phyloP scores from a whole-genome alignment of 164 flowering plant genomes.

The Kalanchoe fedtschenkoi region DNA sequence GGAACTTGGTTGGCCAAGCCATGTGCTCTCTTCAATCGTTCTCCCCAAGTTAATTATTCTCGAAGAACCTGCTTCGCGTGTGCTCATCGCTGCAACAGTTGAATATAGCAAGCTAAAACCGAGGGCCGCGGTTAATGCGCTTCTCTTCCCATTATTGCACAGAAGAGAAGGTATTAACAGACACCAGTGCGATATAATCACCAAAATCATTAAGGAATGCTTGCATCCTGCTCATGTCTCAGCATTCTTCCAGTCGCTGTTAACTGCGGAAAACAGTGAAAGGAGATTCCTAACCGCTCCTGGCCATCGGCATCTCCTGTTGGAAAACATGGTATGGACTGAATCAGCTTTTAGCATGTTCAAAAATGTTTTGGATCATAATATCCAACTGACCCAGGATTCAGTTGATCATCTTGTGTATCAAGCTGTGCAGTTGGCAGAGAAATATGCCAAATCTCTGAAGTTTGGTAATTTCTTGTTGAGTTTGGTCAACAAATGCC shows the following conservation, averaged over 20 bases:
- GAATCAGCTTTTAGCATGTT: constrained; percentile 51
- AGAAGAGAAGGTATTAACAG: constrained; percentile 45
- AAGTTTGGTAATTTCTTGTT: constrained; percentile 62
- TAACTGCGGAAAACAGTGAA: constrained; percentile 23
- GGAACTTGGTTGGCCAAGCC: constrained; percentile 42
- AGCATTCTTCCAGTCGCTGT: constrained; percentile 59
- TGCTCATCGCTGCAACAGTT: constrained; percentile 31
- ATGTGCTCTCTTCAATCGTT: constrained; percentile 43
- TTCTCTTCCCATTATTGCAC: constrained; percentile 45
- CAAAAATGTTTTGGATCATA: constrained; percentile 48
- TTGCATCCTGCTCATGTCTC: constrained; percentile 71
- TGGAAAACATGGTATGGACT: constrained; percentile 57
- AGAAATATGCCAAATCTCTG: constrained; percentile 44
- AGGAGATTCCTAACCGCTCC: constrained; percentile 39
- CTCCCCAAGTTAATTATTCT: constrained; percentile 60
- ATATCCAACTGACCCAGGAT: constrained; percentile 44
- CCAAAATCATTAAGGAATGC: constrained; percentile 57
- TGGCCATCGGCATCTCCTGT: constrained; percentile 36
- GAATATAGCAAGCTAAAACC: constrained; percentile 56
- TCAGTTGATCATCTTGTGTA: constrained; percentile 42
- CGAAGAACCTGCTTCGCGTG: constrained; percentile 47
- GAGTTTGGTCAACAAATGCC: constrained; percentile 52
- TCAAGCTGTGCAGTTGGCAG: constrained; percentile 20
- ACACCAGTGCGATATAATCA: constrained; percentile 39
- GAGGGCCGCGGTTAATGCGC: constrained; percentile 51